These are phyloP conservation scores for Triglochin maritima DNA, from an alignment of 106 monocot species.

Conservation along the genomic window DNA sequence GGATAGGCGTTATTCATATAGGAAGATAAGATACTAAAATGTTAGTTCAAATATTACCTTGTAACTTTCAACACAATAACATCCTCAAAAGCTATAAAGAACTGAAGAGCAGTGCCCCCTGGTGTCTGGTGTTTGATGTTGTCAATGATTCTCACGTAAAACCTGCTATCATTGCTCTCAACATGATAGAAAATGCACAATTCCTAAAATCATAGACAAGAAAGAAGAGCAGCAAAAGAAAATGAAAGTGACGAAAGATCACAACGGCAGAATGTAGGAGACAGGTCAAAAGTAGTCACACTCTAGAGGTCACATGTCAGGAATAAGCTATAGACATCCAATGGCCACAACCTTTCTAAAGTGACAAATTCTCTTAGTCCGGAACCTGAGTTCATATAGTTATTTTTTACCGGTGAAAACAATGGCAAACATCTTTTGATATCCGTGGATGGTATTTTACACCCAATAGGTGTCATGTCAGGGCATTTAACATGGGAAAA, in stretches of 20 bases:
- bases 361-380: background rate
- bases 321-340: background rate
- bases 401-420: too few relatives aligned
- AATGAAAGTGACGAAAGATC: too few relatives aligned
- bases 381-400: too few relatives aligned
- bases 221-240: background rate
- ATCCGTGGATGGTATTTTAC: too few relatives aligned
- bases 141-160: conserved; percentile 2
- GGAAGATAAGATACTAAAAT: too few relatives aligned
- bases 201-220: background rate
- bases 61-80: background rate
- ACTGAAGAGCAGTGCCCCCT: background rate
- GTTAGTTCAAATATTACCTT: background rate
- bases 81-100: background rate
- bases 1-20: too few relatives aligned
- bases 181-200: background rate
- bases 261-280: too few relatives aligned
- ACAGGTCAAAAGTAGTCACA: background rate
- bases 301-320: background rate
- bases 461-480: too few relatives aligned
- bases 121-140: background rate
- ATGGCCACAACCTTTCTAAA: background rate
- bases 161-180: conserved; percentile 3
- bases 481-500: too few relatives aligned
- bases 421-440: too few relatives aligned